Conservation (phyloP, 1,139 yeast species). For the Blastobotrys aristatus region DNA sequence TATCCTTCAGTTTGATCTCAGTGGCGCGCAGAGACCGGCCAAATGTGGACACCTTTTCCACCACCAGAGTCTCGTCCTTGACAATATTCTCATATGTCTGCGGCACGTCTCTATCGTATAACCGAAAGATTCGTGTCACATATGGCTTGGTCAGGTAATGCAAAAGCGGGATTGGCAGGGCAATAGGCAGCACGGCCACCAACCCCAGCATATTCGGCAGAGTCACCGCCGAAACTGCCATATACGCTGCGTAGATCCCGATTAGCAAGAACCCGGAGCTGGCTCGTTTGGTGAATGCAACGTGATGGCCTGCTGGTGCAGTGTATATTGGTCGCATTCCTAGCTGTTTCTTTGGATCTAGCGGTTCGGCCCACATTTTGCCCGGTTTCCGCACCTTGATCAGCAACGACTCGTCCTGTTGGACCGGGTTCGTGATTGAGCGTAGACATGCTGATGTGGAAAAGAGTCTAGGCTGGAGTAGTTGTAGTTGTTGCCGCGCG, state of each 20-base stretch:
- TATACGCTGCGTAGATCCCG: slow-evolving; percentile 32
- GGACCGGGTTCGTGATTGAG: slow-evolving; percentile 29
- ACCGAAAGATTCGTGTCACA: slow-evolving; percentile 65
- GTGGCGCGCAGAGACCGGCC: slow-evolving; percentile 66
- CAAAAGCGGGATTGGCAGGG: slow-evolving; percentile 50
- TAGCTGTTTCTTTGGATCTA: slow-evolving; percentile 30
- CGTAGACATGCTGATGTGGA: slow-evolving; percentile 9
- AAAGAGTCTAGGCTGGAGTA: neutral
- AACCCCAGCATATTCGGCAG: slow-evolving; percentile 41
- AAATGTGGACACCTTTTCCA: slow-evolving; percentile 44
- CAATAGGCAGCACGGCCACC: slow-evolving; percentile 51
- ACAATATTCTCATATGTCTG: slow-evolving; percentile 48
- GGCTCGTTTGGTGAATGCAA: slow-evolving; percentile 37
- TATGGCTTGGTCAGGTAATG: slow-evolving; percentile 59
- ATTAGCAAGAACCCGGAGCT: slow-evolving; percentile 32
- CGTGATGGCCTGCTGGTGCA: slow-evolving; percentile 34
- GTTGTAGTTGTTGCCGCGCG: neutral
- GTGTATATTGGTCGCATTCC: slow-evolving; percentile 33
- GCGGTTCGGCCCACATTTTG: slow-evolving; percentile 33
- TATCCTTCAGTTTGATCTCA: slow-evolving; percentile 46
- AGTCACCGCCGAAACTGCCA: slow-evolving; percentile 26
- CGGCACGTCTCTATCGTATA: slow-evolving; percentile 55
- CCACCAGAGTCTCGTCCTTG: slow-evolving; percentile 28
- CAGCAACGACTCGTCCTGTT: slow-evolving; percentile 30
- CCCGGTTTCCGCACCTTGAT: slow-evolving; percentile 34